A percentile compares a stretch with the other conserved stretches of the same genome.
These are phyloP conservation scores for Linderniella brevidens DNA, from an alignment of 257 asterid genomes.

Conservation along the genomic window DNA sequence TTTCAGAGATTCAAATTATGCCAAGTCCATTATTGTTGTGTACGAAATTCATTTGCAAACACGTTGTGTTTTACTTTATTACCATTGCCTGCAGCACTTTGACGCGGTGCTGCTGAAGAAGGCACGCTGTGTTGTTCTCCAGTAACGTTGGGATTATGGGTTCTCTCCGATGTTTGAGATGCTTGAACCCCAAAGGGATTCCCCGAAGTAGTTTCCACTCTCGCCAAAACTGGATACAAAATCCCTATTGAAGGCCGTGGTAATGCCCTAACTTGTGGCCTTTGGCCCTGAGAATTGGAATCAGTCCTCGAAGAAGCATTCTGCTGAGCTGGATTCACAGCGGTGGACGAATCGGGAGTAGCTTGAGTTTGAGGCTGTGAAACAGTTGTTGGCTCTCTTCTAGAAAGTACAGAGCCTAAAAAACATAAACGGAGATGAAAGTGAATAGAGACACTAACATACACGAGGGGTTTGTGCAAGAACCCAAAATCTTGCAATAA, in stretches of 20 bases:
- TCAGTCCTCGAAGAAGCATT: constrained; percentile 30
- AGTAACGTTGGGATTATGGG: constrained; percentile 16
- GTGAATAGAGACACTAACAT: not conserved
- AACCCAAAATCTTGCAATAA: not conserved
- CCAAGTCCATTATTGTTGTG: too few species aligned
- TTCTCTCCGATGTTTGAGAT: constrained; percentile 34
- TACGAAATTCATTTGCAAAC: too few species aligned
- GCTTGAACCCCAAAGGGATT: constrained; percentile 27
- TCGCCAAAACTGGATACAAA: constrained; percentile 61
- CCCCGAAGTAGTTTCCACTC: constrained; percentile 40
- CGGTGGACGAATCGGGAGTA: constrained; percentile 23
- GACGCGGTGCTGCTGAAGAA: constrained; percentile 23
- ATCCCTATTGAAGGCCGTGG: constrained; percentile 62
- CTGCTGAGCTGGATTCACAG: constrained; percentile 28
- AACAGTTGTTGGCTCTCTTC: constrained; percentile 46
- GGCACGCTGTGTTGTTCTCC: constrained; percentile 22
- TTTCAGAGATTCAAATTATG: too few species aligned
- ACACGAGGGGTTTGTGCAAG: not conserved
- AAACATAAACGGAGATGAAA: constrained; percentile 5
- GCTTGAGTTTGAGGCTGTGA: constrained; percentile 40
- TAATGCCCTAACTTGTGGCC: constrained; percentile 36
- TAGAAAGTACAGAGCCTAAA: constrained; percentile 52
- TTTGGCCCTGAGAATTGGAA: constrained; percentile 48
- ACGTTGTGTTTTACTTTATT: too few species aligned
- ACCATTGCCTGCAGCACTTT: constrained; percentile 16